Evolutionary conservation across 257 asterid species (phyloP), one percentile per base, ranked within the genome.

Genomic region (Haberlea rhodopensis): DNA sequence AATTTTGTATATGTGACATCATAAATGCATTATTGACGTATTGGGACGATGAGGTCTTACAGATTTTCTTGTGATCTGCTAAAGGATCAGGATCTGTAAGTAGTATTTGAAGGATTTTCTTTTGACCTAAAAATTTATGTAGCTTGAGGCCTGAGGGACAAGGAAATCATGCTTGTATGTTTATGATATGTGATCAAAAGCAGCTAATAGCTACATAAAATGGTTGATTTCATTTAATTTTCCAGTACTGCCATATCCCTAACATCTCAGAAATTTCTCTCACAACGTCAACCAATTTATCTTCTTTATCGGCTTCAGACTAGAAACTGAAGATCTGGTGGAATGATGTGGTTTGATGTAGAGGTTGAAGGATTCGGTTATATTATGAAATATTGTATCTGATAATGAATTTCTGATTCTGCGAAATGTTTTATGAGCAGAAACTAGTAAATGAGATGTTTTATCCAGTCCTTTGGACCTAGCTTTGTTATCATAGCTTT

Each of bases 321-420:
- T n/a, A n/a, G n/a, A n/a, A n/a, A n/a, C n/a, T n/a, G n/a, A n/a
- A n/a, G n/a, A n/a, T n/a, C n/a, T n/a, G n/a, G n/a, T 40, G 25
- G 10, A 66, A 10, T 53, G 15, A 26, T 27, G 4, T 16, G 26
- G 8, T 3, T 54, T 46, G 25, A 45, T 24, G 60, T 20, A 15
- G 55, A 22, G 54, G 53, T 57, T 55, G 52, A 57, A 26, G 23
- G 26, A 52, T 19, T 70, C 3, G 27, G n/a, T 55, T 13, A 52
- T 6, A 59, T 27, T 23, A 27, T 68, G 29, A 40, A 60, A 21
- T 46, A 63, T 57, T 71, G 31, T 65, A 24, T 46, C 8, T 64
- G 37, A 48, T 29, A 15, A 31, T 27, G 5, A 63, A 40, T 27
- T 37, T 18, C 55, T n/a, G n/a, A n/a, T n/a, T n/a, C n/a, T n/a